A percentile compares a stretch with the other conserved stretches of the same genome.
phyloP scores from a whole-genome alignment of 192 early-diverging fungal genomes.

The Kappamyces sp. region DNA sequence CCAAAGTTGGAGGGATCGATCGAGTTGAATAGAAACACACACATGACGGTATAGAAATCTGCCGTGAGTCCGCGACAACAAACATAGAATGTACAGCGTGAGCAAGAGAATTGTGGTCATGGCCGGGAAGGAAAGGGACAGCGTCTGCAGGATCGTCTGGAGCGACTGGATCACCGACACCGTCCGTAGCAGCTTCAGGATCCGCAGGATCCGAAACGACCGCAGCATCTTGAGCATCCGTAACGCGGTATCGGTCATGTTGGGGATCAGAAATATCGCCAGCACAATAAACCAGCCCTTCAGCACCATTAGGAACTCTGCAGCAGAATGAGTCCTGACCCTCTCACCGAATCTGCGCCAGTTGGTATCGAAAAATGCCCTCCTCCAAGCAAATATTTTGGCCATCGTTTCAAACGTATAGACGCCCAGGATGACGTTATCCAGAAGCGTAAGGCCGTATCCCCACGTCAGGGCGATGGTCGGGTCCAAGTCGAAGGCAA shows the following conservation, averaged over 20 bases:
- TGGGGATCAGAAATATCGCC: too few relatives aligned
- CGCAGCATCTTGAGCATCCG: too few relatives aligned
- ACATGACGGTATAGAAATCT: slow-evolving; percentile 35
- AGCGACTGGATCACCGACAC: slow-evolving; percentile 16
- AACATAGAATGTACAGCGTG: slow-evolving; percentile 26
- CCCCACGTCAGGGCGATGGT: slow-evolving; percentile 9
- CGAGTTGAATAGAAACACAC: slow-evolving; percentile 21
- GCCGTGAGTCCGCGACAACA: background rate
- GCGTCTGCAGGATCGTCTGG: slow-evolving; percentile 30
- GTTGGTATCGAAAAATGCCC: slow-evolving; percentile 22
- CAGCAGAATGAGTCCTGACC: background rate
- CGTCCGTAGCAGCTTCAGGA: too few relatives aligned
- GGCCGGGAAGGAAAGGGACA: slow-evolving; percentile 35
- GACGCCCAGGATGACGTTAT: slow-evolving; percentile 31
- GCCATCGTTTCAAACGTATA: slow-evolving; percentile 27
- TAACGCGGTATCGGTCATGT: too few relatives aligned
- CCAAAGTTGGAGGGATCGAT: slow-evolving; percentile 33
- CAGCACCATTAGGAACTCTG: slow-evolving; percentile 7
- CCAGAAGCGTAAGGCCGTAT: slow-evolving; percentile 26
- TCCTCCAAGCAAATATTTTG: slow-evolving; percentile 26
- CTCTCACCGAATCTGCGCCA: slow-evolving; percentile 33
- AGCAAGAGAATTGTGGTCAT: slow-evolving; percentile 35
- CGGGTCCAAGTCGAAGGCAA: background rate
- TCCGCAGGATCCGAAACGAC: too few relatives aligned
- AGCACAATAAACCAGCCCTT: too few relatives aligned